Conservation (phyloP, 2,329 filamentous ascomycete species). For the Orbilia oligospora region DNA sequence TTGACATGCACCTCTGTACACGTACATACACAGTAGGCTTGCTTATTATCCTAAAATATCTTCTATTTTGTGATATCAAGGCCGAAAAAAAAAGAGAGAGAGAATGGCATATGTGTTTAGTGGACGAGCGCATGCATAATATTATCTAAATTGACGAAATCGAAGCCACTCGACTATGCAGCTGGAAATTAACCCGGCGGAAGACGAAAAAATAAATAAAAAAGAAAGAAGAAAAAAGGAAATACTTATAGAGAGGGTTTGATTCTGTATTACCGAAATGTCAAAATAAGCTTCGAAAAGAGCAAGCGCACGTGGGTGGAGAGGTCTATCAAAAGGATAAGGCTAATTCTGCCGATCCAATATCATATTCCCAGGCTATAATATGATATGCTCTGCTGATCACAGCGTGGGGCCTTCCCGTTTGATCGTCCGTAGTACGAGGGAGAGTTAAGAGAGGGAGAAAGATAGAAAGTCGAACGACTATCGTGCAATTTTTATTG, state of each 20-base stretch:
- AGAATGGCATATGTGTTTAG: neutral
- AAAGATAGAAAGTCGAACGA: neutral
- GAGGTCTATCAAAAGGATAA: constrained; percentile 10
- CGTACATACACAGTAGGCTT: neutral
- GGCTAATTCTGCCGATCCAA: constrained; percentile 32
- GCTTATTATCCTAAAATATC: constrained; percentile 21
- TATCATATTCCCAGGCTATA: constrained; percentile 1
- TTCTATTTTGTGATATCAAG: neutral
- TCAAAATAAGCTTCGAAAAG: constrained; percentile 54
- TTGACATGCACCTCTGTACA: constrained; percentile 14
- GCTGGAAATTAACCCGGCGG: neutral
- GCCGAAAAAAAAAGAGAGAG: neutral
- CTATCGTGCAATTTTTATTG: neutral
- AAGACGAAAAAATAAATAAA: neutral
- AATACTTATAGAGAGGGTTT: neutral
- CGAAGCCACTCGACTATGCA: neutral
- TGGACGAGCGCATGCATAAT: constrained; percentile 17
- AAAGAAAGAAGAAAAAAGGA: neutral
- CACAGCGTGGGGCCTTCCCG: constrained; percentile 31
- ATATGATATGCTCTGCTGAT: constrained; percentile 25
- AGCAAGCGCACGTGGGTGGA: constrained; percentile 38
- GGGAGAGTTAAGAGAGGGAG: neutral
- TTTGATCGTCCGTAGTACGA: constrained; percentile 50
- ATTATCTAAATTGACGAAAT: constrained; percentile 5
- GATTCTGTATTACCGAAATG: constrained; percentile 36